phyloP scores from a whole-genome alignment of 257 asterid species.

The Solanum dulcamara region DNA sequence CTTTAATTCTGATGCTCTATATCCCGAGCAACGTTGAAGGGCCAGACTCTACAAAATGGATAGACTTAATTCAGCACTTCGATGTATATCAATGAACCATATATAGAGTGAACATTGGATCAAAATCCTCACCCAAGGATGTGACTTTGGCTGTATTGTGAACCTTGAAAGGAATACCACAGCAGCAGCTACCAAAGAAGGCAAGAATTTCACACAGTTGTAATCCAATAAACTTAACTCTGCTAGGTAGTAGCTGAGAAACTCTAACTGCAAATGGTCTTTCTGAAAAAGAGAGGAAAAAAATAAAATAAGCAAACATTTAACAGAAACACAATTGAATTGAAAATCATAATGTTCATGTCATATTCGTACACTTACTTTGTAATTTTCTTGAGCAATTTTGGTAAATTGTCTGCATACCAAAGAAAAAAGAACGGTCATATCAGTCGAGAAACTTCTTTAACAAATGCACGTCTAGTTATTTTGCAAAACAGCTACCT shows the following conservation, averaged over 20 bases:
- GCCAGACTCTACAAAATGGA: conserved; percentile 11
- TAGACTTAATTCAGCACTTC: background rate
- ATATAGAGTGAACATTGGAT: background rate
- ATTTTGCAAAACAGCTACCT: background rate
- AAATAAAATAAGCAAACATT: background rate
- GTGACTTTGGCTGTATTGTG: conserved; percentile 36
- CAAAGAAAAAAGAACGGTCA: background rate
- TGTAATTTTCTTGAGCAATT: conserved; percentile 38
- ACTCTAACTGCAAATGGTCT: conserved; percentile 45
- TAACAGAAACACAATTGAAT: background rate
- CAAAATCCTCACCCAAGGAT: conserved; percentile 66
- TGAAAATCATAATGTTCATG: background rate
- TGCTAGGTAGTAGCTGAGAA: conserved; percentile 62
- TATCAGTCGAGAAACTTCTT: background rate
- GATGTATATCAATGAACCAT: background rate
- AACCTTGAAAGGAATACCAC: conserved; percentile 64
- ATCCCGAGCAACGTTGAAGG: conserved; percentile 41
- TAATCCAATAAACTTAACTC: conserved; percentile 80
- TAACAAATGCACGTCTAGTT: background rate
- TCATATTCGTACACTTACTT: conserved; percentile 21
- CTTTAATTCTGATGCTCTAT: conserved; percentile 47
- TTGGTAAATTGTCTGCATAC: conserved; percentile 28
- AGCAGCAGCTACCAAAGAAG: conserved; percentile 75
- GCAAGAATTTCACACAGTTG: conserved; percentile 61
- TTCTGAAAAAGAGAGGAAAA: conserved; percentile 21